Base-by-base conservation (phyloP, 306 rosid species). In the Cicer pinnatifidum region DNA sequence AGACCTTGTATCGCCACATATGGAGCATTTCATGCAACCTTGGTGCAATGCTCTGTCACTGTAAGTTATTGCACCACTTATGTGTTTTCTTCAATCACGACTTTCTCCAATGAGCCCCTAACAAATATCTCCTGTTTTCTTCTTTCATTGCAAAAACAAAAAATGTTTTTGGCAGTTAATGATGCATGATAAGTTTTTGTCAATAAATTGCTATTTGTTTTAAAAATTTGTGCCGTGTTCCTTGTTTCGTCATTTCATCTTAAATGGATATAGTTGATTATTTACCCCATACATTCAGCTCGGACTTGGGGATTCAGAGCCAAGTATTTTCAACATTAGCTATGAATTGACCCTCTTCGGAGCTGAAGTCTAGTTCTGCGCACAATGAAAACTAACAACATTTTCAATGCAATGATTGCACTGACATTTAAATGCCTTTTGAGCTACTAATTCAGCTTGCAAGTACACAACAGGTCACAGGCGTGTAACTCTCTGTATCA, bases 41-140 rank as follows among this genome's bases (percentile, higher is more conserved):
- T 95, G 99, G 99, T 95, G 99, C 97, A 82, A 72, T 78, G 97
- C 99, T 69, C 86, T 95, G 86, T 87, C 97, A 69, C 80, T 84
- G 99, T 90, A 77, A 81, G 91, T 65, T 71, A 48, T 73, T 75
- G 65, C 43, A 63, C 6, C 40, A 20, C 37, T 20, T 23, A 5
- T 19, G 43, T 67, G 73, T 17, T 78, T 37, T 37, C 46, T 37
- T 61, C 45, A 61, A 15, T 61, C 45, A n/a, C 3, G n/a, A 8
- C 69, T 15, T 59, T 43, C 43, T 11, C 6, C 64, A 28, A 58
- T 58, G 8, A 58, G 40, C 41, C 28, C 64, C 64, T 46, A 48
- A 9, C 19, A 28, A 60, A 50, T 41, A 12, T 13, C 28, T 54
- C 7, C 2, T 44, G 53, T 16, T 72, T 69, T 52, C 3, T 62